A percentile compares a stretch with the other conserved stretches of the same genome.
These are phyloP conservation scores for Pyrenophora seminiperda DNA, from an alignment of 2,329 filamentous ascomycete species.

Conservation along the genomic window DNA sequence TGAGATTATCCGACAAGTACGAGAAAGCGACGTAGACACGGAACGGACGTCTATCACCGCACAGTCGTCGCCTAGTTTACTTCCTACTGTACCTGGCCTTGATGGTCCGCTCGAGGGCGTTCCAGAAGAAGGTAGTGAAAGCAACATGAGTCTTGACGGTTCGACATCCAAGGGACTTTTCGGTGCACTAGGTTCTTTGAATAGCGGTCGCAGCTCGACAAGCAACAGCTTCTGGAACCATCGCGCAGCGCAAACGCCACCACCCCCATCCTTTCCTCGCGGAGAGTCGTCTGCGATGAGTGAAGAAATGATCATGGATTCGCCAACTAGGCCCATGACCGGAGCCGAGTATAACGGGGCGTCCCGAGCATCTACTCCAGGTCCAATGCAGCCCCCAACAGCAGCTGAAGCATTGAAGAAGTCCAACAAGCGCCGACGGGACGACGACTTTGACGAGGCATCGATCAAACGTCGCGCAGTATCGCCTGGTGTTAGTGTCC, in stretches of 20 bases:
- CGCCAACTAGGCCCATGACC: slow-evolving; percentile 53
- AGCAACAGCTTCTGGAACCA: slow-evolving; percentile 79
- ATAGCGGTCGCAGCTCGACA: slow-evolving; percentile 74
- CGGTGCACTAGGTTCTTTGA: slow-evolving; percentile 76
- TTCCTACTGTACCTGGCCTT: slow-evolving; percentile 60
- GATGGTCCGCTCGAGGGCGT: slow-evolving; percentile 70
- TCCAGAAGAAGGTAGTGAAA: slow-evolving; percentile 63
- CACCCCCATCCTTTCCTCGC: slow-evolving; percentile 63
- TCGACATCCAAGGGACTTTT: slow-evolving; percentile 55
- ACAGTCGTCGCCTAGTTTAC: slow-evolving; percentile 70
- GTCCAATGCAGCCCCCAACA: slow-evolving; percentile 44
- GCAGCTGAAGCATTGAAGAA: slow-evolving; percentile 51
- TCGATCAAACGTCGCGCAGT: slow-evolving; percentile 92
- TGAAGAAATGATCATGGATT: slow-evolving; percentile 76
- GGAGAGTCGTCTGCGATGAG: slow-evolving; percentile 60
- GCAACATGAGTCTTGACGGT: slow-evolving; percentile 61
- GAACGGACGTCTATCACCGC: slow-evolving; percentile 59
- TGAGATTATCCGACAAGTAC: slow-evolving; percentile 92
- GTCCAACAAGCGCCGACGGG: slow-evolving; percentile 74
- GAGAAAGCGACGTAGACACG: slow-evolving; percentile 79
- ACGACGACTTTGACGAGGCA: slow-evolving; percentile 86
- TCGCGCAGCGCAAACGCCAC: slow-evolving; percentile 64
- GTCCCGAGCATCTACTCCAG: slow-evolving; percentile 47
- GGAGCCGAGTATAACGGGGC: slow-evolving; percentile 20
- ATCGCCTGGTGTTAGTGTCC: slow-evolving; percentile 85